Base-by-base conservation (phyloP, 1,284 basidiomycete species). In the Tylopilus sp. region DNA sequence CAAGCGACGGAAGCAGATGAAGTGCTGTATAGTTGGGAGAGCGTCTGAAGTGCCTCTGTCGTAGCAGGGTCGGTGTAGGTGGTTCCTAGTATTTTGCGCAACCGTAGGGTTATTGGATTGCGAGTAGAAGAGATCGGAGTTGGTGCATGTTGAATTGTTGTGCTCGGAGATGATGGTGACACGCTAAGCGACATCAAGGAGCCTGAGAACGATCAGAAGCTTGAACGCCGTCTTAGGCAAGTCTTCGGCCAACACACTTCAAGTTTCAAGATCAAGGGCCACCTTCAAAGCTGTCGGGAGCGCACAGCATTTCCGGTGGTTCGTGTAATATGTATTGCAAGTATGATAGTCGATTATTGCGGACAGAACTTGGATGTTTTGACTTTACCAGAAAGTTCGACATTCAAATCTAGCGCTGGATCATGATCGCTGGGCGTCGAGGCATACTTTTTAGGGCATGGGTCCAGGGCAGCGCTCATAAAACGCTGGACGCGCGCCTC, bases 31-130 rank as follows among this genome's bases (percentile, higher is more conserved):
- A 95, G 85, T 36, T 92, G 87, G 4, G 94, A 94, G 41, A 97
- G 87, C 0, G 95, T 96, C 63, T 90, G 86, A 39, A 98, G 84
- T 0, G 95, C 96, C 68, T 96, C 92, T 49, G 86, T 84, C 0
- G 93, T 95, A 2, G 89, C 87, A 16, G 89, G 84, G 75, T 97
- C 95, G 59, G 96, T 91, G 70, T 94, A 96, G 63, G 89, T 94
- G 3, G 91, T 91, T 33, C 92, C 90, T 32, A 97, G 85, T 62
- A 97, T 90, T 78, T 97, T 97, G 81, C 95, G 95, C 24, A 97
- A 82, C n/a, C 95, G 87, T 9, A 94, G 81, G 24, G 92, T 89
- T 57, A 97, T 86, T 2, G 95, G 95, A 72, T 92, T 93, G 57
- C 84, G 81, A 49, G 68, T 36, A 12, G 56, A 13, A 24, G 69